Percentiles rank a stretch among this genome's conserved stretches.
phyloP scores from a whole-genome alignment of 2,329 filamentous ascomycete genomes.

The Camillea tinctor region DNA sequence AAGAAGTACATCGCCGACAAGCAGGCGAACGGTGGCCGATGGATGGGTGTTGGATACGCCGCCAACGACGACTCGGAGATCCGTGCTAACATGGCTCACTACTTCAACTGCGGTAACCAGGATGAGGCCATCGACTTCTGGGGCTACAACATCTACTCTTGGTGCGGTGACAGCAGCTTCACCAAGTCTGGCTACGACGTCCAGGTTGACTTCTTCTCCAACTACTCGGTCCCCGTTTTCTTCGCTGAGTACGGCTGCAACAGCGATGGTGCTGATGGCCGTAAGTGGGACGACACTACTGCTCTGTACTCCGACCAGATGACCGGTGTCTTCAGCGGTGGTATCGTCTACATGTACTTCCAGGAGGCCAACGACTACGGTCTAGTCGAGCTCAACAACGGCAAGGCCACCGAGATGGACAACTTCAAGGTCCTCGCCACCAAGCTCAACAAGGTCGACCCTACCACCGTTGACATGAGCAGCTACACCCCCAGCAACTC shows the following conservation, averaged over 20 bases:
- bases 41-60: constrained; percentile 74
- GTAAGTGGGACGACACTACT: constrained; percentile 68
- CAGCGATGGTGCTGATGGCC: constrained; percentile 48
- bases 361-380: constrained; percentile 73
- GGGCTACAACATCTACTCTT: constrained; percentile 88
- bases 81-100: constrained; percentile 66
- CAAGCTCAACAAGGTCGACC: constrained; percentile 60
- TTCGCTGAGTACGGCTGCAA: constrained; percentile 86
- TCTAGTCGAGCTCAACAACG: constrained; percentile 55
- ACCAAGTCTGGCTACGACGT: constrained; percentile 65
- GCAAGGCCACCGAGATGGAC: constrained; percentile 52
- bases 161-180: constrained; percentile 71
- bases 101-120: constrained; percentile 70
- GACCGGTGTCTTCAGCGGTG: constrained; percentile 72
- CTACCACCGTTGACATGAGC: constrained; percentile 56
- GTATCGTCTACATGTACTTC: constrained; percentile 85
- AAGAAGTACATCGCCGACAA: constrained; percentile 75
- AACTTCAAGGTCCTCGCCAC: constrained; percentile 65
- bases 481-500: constrained; percentile 66
- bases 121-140: constrained; percentile 71
- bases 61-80: constrained; percentile 76
- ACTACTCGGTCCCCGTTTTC: constrained; percentile 75
- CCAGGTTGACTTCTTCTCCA: constrained; percentile 68
- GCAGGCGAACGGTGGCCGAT: constrained; percentile 54
- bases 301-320: constrained; percentile 68